Evolutionary conservation across 805 yeast species (phyloP).

Genomic region (Candida alai): DNA sequence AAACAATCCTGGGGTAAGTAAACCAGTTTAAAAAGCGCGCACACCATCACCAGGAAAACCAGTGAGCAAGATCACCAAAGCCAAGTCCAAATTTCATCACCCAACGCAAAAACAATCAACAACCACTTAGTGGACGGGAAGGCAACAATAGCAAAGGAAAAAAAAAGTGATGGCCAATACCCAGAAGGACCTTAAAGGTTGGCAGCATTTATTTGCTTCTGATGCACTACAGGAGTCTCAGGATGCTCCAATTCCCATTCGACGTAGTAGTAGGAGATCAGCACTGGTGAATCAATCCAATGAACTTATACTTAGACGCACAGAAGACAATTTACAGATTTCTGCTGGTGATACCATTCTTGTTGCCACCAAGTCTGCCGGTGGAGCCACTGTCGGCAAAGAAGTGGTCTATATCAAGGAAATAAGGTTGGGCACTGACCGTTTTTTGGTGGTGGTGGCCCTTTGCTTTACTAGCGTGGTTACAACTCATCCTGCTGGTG

Average conservation of each 20-base stretch:
- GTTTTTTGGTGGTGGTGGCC: slow-evolving; percentile 46
- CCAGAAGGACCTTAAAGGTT: slow-evolving; percentile 22
- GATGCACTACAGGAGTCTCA: slow-evolving; percentile 5
- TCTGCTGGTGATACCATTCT: slow-evolving; percentile 52
- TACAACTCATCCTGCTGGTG: slow-evolving; percentile 1
- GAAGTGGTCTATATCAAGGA: slow-evolving; percentile 50
- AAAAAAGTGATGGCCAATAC: slow-evolving; percentile 14
- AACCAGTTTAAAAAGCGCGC: too few relatives aligned
- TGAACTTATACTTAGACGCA: slow-evolving; percentile 32
- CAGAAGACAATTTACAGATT: slow-evolving; percentile 45
- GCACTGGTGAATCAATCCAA: slow-evolving; percentile 4
- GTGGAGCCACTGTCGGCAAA: slow-evolving; percentile 14
- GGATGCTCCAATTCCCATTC: slow-evolving; percentile 7
- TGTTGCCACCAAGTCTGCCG: slow-evolving; percentile 29
- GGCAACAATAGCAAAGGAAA: too few relatives aligned
- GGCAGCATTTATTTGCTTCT: slow-evolving; percentile 25
- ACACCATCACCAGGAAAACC: too few relatives aligned
- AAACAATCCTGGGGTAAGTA: too few relatives aligned
- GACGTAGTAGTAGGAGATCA: slow-evolving; percentile 19
- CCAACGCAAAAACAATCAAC: too few relatives aligned
- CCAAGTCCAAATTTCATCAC: too few relatives aligned
- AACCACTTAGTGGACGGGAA: too few relatives aligned
- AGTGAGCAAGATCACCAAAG: too few relatives aligned
- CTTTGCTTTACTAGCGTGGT: slow-evolving; percentile 36
- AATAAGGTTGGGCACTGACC: slow-evolving; percentile 47